Conservation (phyloP, 148 eudicot genomes). For the Cornus controversa region DNA sequence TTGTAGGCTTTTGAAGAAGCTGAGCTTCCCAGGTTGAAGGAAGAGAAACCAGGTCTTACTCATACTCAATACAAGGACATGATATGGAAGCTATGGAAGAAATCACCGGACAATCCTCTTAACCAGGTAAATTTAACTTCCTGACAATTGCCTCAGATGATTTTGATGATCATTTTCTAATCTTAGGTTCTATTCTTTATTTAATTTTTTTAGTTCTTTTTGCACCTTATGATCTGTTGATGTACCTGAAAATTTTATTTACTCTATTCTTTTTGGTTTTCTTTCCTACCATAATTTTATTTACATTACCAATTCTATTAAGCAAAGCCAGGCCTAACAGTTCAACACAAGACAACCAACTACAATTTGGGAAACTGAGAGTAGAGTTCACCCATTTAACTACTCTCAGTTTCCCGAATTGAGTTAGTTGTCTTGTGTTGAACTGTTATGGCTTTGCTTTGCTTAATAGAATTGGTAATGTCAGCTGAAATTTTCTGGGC, state of each 20-base stretch:
- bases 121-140: conserved; percentile 56
- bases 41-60: conserved; percentile 95
- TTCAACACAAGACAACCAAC: too few species aligned
- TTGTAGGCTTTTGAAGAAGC: conserved; percentile 92
- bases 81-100: conserved; percentile 98
- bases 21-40: conserved; percentile 84
- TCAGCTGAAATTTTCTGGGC: too few species aligned
- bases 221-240: neutral
- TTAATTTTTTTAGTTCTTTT: too few species aligned
- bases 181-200: neutral
- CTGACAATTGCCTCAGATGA: neutral
- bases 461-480: too few species aligned
- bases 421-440: too few species aligned
- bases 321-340: too few species aligned
- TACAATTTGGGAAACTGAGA: too few species aligned
- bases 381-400: too few species aligned
- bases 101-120: conserved; percentile 96
- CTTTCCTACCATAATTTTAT: neutral
- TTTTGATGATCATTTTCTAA: neutral
- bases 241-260: neutral
- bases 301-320: too few species aligned
- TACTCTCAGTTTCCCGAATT: too few species aligned
- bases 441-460: too few species aligned
- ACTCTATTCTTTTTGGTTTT: neutral
- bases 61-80: conserved; percentile 94